Base-by-base conservation (phyloP, 2,329 filamentous ascomycete genomes). In the Raffaelea albimanens region DNA sequence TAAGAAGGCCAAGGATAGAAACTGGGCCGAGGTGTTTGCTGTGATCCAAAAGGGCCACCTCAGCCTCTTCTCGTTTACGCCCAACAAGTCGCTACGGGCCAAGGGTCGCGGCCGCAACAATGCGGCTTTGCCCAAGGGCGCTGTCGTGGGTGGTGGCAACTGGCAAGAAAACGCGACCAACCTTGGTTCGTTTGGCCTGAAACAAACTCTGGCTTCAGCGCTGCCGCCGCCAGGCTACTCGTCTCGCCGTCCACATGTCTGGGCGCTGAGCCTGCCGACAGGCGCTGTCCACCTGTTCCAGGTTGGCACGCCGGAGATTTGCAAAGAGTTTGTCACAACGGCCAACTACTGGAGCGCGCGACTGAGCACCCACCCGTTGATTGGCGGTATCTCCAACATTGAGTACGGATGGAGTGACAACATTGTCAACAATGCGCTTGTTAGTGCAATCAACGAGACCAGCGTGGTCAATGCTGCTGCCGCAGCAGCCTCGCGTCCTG, bases 261-360 rank as follows among this genome's bases (percentile, higher is more conserved):
- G 90, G 85, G 91, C 93, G 2, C 70, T 98, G 45, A 95, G 87
- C 53, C 71, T 98, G 41, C 91, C 93, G 0, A 94, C 83, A 2
- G 93, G 93, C 13, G 91, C 91, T 1, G 90, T 98, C 1, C 93
- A 98, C 62, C 75, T 98, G n/a, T 98, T 98, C 75, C 90, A 97
- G 60, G 93, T 93, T 43, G 93, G 93, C 48, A 98, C 93, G 1
- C 81, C 87, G 0, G 93, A 98, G 57, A 95, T 97, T 58, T 86
- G 90, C 57, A 85, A 85, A 56, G 93, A 98, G 62, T 98, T 96
- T 58, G 90, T 97, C 45, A 83, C 80, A 18, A 94, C 90, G 2
- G 88, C 87, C 58, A 98, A 98, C 66, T 98, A 97, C 67, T 98
- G 93, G 93, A 93, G 88, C 59, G 91, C 93, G 2, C 80, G 93